Conservation (phyloP, 176 grass and related monocot species). For the Carex parvula region DNA sequence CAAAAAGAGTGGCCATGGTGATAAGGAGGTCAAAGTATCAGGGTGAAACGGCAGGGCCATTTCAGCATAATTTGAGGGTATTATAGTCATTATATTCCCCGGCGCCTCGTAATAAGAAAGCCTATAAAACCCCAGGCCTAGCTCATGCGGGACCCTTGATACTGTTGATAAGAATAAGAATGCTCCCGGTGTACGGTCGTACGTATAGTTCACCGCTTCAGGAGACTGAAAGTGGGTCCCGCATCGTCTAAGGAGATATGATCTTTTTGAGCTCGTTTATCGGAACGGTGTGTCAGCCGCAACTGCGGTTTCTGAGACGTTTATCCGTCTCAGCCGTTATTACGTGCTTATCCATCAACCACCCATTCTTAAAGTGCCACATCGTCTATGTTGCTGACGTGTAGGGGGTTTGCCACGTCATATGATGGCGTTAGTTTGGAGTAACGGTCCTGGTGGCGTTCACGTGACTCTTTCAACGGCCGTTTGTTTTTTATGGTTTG, state of each 20-base stretch:
- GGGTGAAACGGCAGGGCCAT: not conserved
- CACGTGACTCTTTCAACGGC: not conserved
- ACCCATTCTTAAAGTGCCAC: not conserved
- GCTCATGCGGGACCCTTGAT: not conserved
- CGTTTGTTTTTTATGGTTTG: not conserved
- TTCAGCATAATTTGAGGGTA: not conserved
- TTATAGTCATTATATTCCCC: not conserved
- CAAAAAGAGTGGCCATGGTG: not conserved
- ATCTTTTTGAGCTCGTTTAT: not conserved
- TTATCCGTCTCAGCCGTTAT: not conserved
- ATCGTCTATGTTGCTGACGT: not conserved
- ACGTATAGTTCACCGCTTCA: not conserved
- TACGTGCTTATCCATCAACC: constrained; percentile 29
- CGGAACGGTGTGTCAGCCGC: not conserved
- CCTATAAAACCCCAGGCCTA: not conserved
- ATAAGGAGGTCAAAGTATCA: not conserved
- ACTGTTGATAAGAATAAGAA: not conserved
- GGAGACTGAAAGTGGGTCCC: not conserved
- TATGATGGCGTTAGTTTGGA: not conserved
- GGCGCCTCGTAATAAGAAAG: not conserved
- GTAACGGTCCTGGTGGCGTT: not conserved
- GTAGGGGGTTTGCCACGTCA: not conserved
- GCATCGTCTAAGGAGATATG: not conserved
- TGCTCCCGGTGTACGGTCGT: not conserved
- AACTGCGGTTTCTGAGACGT: not conserved